Base-by-base conservation (phyloP, 192 early-diverging fungal genomes). In the Linnemannia zychae region DNA sequence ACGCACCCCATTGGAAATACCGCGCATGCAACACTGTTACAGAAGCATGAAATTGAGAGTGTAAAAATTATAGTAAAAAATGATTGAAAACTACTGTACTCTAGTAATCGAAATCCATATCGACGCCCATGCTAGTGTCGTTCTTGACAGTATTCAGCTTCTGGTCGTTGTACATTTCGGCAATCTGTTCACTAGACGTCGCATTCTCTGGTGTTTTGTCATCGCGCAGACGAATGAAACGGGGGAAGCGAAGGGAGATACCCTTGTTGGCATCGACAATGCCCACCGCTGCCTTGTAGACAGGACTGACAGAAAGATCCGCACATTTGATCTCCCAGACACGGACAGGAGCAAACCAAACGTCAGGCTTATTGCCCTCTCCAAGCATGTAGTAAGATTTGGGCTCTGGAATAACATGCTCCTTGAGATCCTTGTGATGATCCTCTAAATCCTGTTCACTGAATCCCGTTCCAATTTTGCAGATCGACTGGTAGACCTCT, bases 381-480 rank as follows among this genome's bases (percentile, higher is more conserved):
- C 97, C 98, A 7, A 91, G 91, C 13, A 90, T 78, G 78, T 97
- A 99, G 88, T 98, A 98, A 16, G 90, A 90, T 74, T 93, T 92
- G 12, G 98, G 96, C n/a, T 75, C 74, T 31, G 87, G 90, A 67
- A 98, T 95, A 33, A 91, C 93, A 87, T 94, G 93, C 33, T 92
- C 89, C 68, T 96, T 94, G 7, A 99, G 89, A 46, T 91, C 89
- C 28, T 94, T 86, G 71, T 93, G 87, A 78, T 96, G 95, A 15
- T 90, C 82, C 74, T 95, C 92, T 34, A 99, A 88, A 77, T 94
- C 90, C 38, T 95, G 94, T 74, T 99, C 99, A 38, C 94, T 95
- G 79, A 99, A 99, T 18, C 99, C 99, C 0, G 99, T 99, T 52
- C 97, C 98, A 71, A 99, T 97, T 88, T 99, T 99, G 90, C 98